These are phyloP conservation scores for Coemansia sp. DNA, from an alignment of 192 early-diverging fungal genomes.

Conservation along the genomic window DNA sequence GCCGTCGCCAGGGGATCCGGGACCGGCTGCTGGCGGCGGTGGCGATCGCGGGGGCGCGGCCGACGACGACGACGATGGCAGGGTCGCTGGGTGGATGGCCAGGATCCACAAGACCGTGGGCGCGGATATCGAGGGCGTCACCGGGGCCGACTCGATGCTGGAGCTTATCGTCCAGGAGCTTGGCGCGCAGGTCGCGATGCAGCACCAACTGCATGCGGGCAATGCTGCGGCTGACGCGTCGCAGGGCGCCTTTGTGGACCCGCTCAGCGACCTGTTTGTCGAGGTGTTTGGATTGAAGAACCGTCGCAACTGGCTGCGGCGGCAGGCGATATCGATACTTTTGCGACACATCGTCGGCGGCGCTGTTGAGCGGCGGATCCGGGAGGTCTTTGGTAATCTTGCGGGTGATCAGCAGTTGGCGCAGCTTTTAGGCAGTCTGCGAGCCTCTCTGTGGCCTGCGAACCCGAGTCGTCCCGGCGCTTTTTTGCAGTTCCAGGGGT, in stretches of 20 bases:
- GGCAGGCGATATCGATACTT: constrained; percentile 82
- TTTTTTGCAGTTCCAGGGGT: constrained; percentile 11
- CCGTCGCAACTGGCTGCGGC: constrained; percentile 83
- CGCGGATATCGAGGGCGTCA: constrained; percentile 71
- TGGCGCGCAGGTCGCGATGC: constrained; percentile 62
- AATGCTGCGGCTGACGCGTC: constrained; percentile 34
- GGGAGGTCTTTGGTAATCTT: constrained; percentile 23
- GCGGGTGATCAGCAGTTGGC: constrained; percentile 39
- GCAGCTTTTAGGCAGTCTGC: constrained; percentile 23
- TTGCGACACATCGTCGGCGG: constrained; percentile 87
- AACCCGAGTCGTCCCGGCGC: background rate
- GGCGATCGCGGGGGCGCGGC: background rate
- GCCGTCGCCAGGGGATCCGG: background rate
- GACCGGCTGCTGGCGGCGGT: background rate
- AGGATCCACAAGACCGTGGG: constrained; percentile 76
- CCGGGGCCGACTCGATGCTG: constrained; percentile 68
- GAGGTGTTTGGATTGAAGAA: constrained; percentile 93
- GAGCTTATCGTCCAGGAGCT: constrained; percentile 72
- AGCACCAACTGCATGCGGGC: constrained; percentile 10
- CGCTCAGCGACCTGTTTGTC: constrained; percentile 80
- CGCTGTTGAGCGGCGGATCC: constrained; percentile 75
- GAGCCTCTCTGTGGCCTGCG: constrained; percentile 48
- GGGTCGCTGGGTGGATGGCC: constrained; percentile 44
- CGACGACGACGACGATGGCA: background rate
- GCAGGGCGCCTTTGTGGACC: constrained; percentile 63